Percentiles rank a stretch among this genome's conserved stretches.
Conservation (phyloP, 192 early-diverging fungal genomes). For the Coemansia sp. region DNA sequence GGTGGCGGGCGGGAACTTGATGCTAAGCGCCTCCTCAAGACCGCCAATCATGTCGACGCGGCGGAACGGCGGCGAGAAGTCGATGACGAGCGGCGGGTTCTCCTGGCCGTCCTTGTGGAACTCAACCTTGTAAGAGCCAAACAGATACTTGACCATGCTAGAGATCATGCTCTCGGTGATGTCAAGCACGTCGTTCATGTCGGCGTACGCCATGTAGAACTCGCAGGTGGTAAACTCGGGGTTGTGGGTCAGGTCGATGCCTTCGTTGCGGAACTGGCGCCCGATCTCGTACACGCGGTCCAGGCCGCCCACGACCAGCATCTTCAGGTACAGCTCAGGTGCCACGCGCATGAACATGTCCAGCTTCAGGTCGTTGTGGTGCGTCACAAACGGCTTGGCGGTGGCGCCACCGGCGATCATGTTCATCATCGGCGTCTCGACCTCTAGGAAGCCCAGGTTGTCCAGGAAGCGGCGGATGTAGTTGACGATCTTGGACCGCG, state of each 20-base stretch:
- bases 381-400: constrained; percentile 99
- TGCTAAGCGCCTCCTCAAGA: constrained; percentile 84
- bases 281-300: constrained; percentile 99
- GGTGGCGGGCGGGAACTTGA: constrained; percentile 88
- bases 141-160: constrained; percentile 92
- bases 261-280: constrained; percentile 98
- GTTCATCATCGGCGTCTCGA: constrained; percentile 99
- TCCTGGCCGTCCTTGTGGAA: constrained; percentile 93
- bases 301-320: constrained; percentile 96
- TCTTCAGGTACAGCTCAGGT: constrained; percentile 97
- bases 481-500: constrained; percentile 91
- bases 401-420: constrained; percentile 97
- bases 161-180: constrained; percentile 87
- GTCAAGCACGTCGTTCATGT: constrained; percentile 95
- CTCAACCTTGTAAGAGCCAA: constrained; percentile 85
- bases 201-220: constrained; percentile 99
- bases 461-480: constrained; percentile 96
- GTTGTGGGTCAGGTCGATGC: constrained; percentile 98
- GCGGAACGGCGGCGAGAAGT: constrained; percentile 96
- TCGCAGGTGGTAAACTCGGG: constrained; percentile 99
- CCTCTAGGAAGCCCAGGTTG: constrained; percentile 93
- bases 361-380: constrained; percentile 99
- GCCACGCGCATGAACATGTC: constrained; percentile 99
- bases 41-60: constrained; percentile 91
- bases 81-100: constrained; percentile 76